Conservation (phyloP, 2,329 filamentous ascomycete genomes). For the Neonectria hederae region DNA sequence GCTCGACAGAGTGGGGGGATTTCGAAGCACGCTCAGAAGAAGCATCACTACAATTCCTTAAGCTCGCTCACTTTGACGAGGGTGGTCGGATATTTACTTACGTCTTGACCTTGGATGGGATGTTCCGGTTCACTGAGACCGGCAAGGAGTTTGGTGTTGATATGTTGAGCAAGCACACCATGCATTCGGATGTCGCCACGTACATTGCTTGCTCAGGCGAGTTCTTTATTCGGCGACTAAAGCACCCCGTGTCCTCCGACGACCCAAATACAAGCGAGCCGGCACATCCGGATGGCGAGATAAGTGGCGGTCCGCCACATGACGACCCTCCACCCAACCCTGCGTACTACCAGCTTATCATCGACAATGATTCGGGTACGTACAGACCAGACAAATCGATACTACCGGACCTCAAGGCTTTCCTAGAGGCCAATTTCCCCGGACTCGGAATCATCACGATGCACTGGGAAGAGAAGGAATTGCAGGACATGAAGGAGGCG, state of each 20-base stretch:
- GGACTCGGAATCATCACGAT: conserved; percentile 78
- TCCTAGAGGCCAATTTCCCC: conserved; percentile 77
- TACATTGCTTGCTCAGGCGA: conserved; percentile 94
- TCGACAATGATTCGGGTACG: conserved; percentile 95
- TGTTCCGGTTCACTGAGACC: conserved; percentile 92
- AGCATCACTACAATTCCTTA: conserved; percentile 82
- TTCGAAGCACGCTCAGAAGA: conserved; percentile 74
- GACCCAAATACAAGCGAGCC: conserved; percentile 55
- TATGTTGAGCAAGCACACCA: conserved; percentile 92
- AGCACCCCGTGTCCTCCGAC: conserved; percentile 56
- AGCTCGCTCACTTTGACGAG: conserved; percentile 86
- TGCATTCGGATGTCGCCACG: conserved; percentile 92
- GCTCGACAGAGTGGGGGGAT: conserved; percentile 75
- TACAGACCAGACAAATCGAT: conserved; percentile 86
- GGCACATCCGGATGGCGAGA: conserved; percentile 62
- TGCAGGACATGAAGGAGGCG: conserved; percentile 77
- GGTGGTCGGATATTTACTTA: conserved; percentile 92
- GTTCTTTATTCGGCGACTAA: conserved; percentile 83
- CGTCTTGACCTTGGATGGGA: conserved; percentile 85
- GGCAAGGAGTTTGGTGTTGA: conserved; percentile 96
- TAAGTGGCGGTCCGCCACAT: conserved; percentile 58
- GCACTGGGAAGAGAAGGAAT: conserved; percentile 80
- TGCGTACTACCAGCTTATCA: conserved; percentile 82
- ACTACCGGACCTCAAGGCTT: conserved; percentile 75
- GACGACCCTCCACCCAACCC: conserved; percentile 56